These are phyloP conservation scores for Daldinia decipiens DNA, from an alignment of 495 filamentous ascomycete species.

Conservation along the genomic window DNA sequence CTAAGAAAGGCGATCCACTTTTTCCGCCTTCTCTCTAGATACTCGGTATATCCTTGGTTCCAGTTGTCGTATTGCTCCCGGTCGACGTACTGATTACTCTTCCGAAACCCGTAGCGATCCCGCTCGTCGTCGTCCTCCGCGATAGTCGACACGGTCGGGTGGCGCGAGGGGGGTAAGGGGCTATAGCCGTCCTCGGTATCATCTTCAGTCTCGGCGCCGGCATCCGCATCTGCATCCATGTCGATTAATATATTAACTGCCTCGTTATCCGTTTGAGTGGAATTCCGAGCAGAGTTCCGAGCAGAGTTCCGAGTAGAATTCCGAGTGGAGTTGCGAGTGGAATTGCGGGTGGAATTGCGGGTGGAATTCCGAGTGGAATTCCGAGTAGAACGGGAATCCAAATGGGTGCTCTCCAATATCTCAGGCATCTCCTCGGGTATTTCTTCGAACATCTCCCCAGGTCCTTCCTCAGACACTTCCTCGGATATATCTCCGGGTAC, in stretches of 20 bases:
- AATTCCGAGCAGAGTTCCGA: constrained; percentile 2
- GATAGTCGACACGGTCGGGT: constrained; percentile 37
- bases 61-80: constrained; percentile 83
- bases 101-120: constrained; percentile 93
- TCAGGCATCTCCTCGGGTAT: constrained; percentile 38
- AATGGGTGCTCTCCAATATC: neutral
- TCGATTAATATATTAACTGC: constrained; percentile 54
- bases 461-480: constrained; percentile 22
- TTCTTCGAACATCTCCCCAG: constrained; percentile 40
- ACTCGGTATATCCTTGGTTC: constrained; percentile 74
- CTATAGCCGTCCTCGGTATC: constrained; percentile 15
- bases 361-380: constrained; percentile 9
- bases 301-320: neutral
- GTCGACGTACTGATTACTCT: constrained; percentile 82
- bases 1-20: constrained; percentile 86
- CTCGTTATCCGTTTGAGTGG: constrained; percentile 51
- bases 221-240: neutral
- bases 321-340: neutral
- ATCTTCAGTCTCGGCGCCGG: constrained; percentile 33
- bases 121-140: constrained; percentile 54
- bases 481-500: constrained; percentile 45
- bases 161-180: constrained; percentile 37
- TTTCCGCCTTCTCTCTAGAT: constrained; percentile 72
- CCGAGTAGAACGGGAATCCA: constrained; percentile 24
- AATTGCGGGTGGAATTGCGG: neutral